A percentile compares a stretch with the other conserved stretches of the same genome.
phyloP scores from a whole-genome alignment of 352 stramenopile genomes.

The Globisporangium rhizosaccharum region DNA sequence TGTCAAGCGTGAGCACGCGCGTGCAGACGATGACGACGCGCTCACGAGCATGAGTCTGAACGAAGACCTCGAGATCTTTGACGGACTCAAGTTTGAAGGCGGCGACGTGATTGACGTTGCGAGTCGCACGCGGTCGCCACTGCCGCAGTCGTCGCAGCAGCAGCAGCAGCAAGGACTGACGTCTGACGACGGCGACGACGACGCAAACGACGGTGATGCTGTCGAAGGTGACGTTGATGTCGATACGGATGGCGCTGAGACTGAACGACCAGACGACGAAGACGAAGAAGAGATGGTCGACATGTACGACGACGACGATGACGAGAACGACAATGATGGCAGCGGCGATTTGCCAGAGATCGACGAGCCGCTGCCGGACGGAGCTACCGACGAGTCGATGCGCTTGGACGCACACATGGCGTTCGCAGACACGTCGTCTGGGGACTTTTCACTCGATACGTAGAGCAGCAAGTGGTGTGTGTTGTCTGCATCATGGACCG shows the following conservation, averaged over 20 bases:
- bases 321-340: constrained; percentile 24
- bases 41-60: constrained; percentile 73
- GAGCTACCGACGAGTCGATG: neutral
- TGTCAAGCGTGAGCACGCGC: constrained; percentile 4
- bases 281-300: constrained; percentile 32
- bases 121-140: constrained; percentile 4
- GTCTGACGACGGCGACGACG: constrained; percentile 18
- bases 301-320: constrained; percentile 62
- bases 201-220: constrained; percentile 10
- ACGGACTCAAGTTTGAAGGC: constrained; percentile 83
- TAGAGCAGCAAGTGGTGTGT: neutral
- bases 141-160: constrained; percentile 1
- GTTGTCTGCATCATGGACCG: neutral
- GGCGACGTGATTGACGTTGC: constrained; percentile 79
- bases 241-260: constrained; percentile 34
- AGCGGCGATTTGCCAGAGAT: neutral
- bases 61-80: constrained; percentile 79
- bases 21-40: constrained; percentile 46
- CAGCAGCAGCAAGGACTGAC: constrained; percentile 11
- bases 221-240: constrained; percentile 15
- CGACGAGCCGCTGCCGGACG: neutral
- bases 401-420: neutral
- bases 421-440: constrained; percentile 10
- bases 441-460: constrained; percentile 20
- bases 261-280: constrained; percentile 31